Base-by-base conservation (phyloP, 2,329 filamentous ascomycete genomes). In the Rutstroemia sp. region DNA sequence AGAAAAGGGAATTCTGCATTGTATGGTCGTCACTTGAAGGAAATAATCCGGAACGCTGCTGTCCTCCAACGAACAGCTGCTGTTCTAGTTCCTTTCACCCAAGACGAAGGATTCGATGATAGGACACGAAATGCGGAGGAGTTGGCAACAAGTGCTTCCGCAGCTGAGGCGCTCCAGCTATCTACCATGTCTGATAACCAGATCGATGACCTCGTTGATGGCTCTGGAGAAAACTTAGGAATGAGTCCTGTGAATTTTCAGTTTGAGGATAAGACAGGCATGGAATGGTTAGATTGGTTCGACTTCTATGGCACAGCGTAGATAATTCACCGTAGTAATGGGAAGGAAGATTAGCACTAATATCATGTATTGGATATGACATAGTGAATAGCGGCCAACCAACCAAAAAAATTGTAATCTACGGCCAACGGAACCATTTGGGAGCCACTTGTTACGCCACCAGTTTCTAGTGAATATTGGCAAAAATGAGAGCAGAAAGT, bases 131-230 rank as follows among this genome's bases (percentile, higher is more conserved):
- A 50, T n/a, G 30, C 38, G 3, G 23, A 10, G 6, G 17, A 25
- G 19, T 16, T 14, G 21, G n/a, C 23, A 27, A 7, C 21, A 12
- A 49, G 34, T 5, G 5, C 45, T 16, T 5, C 14, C 8, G n/a
- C 19, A 9, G n/a, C 25, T 7, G 78, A 81, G 58, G 75, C 79
- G 4, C 64, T 86, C 21, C 81, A 83, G 23, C 85, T 87, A 66
- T 86, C 82, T 2, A 75, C 82, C 34, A 88, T 88, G 84, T 87
- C 84, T 0, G 82, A 86, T 57, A 78, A 85, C 57, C 83, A 88
- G 65, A 84, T 87, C 48, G 76, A 82, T 5, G 82, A 86, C 60
- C 81, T 83, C 4, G 76, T 87, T 27, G 85, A 84, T 64, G 78
- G 81, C 59, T 80, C 82, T 0, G 82, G 79, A 4, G 78, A 82